Percentiles rank a stretch among this genome's conserved stretches.
Conservation (phyloP, 192 early-diverging fungal genomes). For the Rhizophagus clarus region DNA sequence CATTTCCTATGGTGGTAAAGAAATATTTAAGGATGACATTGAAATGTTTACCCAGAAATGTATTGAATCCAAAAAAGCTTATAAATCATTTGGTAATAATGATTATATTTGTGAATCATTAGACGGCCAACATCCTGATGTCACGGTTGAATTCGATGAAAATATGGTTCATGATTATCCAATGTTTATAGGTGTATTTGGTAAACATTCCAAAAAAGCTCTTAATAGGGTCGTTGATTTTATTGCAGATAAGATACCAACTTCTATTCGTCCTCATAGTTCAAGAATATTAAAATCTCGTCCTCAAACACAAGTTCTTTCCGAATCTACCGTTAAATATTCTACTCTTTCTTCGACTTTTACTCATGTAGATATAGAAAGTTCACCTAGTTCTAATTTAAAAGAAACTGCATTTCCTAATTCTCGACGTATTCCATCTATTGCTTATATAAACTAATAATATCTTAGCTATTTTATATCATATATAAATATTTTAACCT, state of each 20-base stretch:
- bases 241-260: neutral
- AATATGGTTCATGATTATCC: conserved; percentile 29
- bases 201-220: neutral
- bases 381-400: too few relatives aligned
- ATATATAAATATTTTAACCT: too few relatives aligned
- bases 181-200: neutral
- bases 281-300: neutral
- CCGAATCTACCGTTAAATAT: too few relatives aligned
- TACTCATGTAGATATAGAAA: too few relatives aligned
- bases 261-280: neutral
- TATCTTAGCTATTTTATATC: too few relatives aligned
- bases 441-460: too few relatives aligned
- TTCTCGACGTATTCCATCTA: too few relatives aligned
- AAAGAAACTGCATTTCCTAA: too few relatives aligned
- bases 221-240: neutral
- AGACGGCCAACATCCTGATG: neutral
- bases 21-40: conserved; percentile 29
- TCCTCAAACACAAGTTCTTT: too few relatives aligned
- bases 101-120: neutral
- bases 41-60: conserved; percentile 18
- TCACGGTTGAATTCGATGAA: neutral
- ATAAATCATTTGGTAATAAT: neutral
- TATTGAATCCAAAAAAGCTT: conserved; percentile 19
- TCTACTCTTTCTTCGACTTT: too few relatives aligned
- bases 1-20: conserved; percentile 25